These are phyloP conservation scores for Evernia prunastri DNA, from an alignment of 495 filamentous ascomycete species.

Conservation along the genomic window DNA sequence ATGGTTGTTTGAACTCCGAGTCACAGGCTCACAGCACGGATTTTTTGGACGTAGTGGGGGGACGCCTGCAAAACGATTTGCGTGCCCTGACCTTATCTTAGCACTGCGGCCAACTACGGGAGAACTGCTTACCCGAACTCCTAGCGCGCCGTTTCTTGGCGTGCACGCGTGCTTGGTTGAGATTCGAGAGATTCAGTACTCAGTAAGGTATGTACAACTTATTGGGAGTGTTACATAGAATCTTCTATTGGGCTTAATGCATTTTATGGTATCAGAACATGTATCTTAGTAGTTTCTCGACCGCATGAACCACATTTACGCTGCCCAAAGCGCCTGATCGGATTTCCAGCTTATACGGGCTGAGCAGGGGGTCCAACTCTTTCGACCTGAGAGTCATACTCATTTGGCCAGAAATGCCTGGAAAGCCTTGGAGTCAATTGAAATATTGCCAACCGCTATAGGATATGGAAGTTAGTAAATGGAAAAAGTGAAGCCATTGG, in stretches of 20 bases:
- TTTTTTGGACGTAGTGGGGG: slow-evolving; percentile 3
- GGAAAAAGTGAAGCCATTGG: not conserved
- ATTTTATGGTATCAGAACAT: too few species aligned
- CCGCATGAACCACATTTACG: not conserved
- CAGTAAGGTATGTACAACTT: too few species aligned
- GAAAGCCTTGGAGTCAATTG: slow-evolving; percentile 90
- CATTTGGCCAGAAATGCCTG: slow-evolving; percentile 76
- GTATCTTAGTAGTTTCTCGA: not conserved
- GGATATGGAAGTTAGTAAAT: slow-evolving; percentile 6
- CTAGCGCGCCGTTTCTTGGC: too few species aligned
- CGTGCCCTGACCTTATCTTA: not conserved
- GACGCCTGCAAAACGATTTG: not conserved
- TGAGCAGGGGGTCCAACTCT: not conserved
- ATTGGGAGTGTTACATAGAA: not conserved
- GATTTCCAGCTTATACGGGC: not conserved
- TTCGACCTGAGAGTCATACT: not conserved
- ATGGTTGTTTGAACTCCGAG: slow-evolving; percentile 5
- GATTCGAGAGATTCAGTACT: too few species aligned
- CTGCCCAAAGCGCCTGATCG: not conserved
- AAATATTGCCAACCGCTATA: slow-evolving; percentile 62
- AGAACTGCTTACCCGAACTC: not conserved
- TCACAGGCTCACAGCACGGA: slow-evolving; percentile 14
- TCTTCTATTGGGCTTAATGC: too few species aligned
- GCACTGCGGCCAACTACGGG: not conserved
- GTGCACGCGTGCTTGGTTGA: too few species aligned